Evolutionary conservation across 495 filamentous ascomycete genomes (phyloP), one percentile per base, ranked within the genome.

Genomic region (Penicillium pancosmium): DNA sequence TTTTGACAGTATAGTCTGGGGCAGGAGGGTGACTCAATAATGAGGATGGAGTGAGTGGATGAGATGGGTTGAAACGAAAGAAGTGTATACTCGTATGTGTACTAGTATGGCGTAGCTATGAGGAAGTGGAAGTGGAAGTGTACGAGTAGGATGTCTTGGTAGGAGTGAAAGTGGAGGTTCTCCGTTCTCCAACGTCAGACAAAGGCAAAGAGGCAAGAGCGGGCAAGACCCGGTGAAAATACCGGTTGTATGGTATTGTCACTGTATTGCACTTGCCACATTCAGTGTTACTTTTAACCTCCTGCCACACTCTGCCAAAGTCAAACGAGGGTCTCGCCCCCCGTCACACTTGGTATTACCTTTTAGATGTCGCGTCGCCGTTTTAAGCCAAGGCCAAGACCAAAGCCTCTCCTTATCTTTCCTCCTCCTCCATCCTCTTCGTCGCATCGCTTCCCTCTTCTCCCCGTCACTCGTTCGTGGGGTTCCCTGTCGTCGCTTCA

Each of bases 321-420:
- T 6, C 27, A 31, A 31, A 31, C 8, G 27, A 31, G 21, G 46
- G 46, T 57, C 55, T 59, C 57, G 64, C 58, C 61, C 55, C 54
- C 55, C 48, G 66, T 68, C 52, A 64, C 56, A 59, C 60, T 52
- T 34, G n/a, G 67, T 67, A 69, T 55, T 57, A 46, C 55, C 60
- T 23, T 56, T 38, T 50, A 60, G 61, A 27, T 57, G 64, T 67
- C 64, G 64, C 64, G 64, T 67, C 57, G 48, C 66, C 58, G 66
- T 49, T 64, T 62, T 59, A 54, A 61, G 62, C 34, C 35, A 43
- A 38, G 36, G 36, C 36, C 11, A n/a, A 38, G 36, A 38, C 36
- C 36, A 13, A 12, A n/a, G n/a, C 16, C 41, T 19, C 60, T 59
- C 59, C 65, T 65, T 65, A 64, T 65, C 62, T 68, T 33, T 59